These are phyloP conservation scores for Violaceomyces palustris DNA, from an alignment of 1,284 basidiomycete genomes.

Conservation along the genomic window DNA sequence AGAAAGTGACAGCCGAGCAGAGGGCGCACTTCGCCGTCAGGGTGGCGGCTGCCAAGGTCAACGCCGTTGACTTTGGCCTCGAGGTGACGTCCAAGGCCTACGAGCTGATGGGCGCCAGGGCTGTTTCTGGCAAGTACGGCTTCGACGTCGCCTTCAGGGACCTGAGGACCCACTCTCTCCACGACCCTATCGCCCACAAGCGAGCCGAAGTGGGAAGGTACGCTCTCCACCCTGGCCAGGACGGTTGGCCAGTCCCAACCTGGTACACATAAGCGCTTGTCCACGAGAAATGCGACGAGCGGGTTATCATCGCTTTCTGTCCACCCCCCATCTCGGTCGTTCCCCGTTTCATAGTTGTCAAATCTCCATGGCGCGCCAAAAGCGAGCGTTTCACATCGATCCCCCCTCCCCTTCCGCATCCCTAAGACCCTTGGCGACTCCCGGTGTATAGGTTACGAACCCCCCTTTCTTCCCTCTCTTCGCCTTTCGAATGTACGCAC, in stretches of 20 bases:
- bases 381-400: too few relatives aligned
- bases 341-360: too few relatives aligned
- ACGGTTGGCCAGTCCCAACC: slow-evolving; percentile 42
- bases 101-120: slow-evolving; percentile 49
- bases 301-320: too few relatives aligned
- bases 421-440: too few relatives aligned
- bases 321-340: too few relatives aligned
- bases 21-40: slow-evolving; percentile 48
- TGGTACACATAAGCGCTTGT: slow-evolving; percentile 46
- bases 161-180: slow-evolving; percentile 46
- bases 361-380: too few relatives aligned
- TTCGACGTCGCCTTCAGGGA: slow-evolving; percentile 45
- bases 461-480: too few relatives aligned
- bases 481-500: too few relatives aligned
- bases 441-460: too few relatives aligned
- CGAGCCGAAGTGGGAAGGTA: slow-evolving; percentile 45
- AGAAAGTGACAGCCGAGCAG: slow-evolving; percentile 41
- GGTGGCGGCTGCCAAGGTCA: slow-evolving; percentile 50
- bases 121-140: slow-evolving; percentile 46
- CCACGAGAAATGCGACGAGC: too few relatives aligned
- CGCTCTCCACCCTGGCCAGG: slow-evolving; percentile 37
- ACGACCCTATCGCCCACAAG: slow-evolving; percentile 52
- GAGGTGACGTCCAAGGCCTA: slow-evolving; percentile 48
- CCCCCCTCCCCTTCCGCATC: too few relatives aligned
- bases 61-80: slow-evolving; percentile 45